These are phyloP conservation scores for Fusarium sp. DNA, from an alignment of 2,329 filamentous ascomycete species.

Conservation along the genomic window DNA sequence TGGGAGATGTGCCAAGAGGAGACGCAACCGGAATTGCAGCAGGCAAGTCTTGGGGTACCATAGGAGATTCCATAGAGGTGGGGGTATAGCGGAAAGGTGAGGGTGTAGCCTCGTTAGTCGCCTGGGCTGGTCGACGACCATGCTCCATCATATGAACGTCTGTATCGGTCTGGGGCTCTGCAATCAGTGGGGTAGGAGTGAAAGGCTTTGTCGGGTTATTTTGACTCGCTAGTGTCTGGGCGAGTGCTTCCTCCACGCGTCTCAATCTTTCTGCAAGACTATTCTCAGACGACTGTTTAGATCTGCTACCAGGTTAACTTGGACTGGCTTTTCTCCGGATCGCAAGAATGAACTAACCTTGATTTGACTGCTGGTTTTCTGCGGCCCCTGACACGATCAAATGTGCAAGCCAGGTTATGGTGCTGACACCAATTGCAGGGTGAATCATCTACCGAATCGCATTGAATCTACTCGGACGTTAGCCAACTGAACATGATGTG, in stretches of 20 bases:
- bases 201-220: neutral
- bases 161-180: neutral
- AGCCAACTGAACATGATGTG: slow-evolving; percentile 4
- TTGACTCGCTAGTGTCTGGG: slow-evolving; percentile 28
- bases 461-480: slow-evolving; percentile 35
- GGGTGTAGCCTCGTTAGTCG: neutral
- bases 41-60: neutral
- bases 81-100: slow-evolving; percentile 5
- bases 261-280: slow-evolving; percentile 37
- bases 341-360: slow-evolving; percentile 21
- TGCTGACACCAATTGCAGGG: slow-evolving; percentile 44
- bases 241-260: slow-evolving; percentile 38
- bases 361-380: slow-evolving; percentile 26
- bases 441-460: slow-evolving; percentile 20
- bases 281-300: slow-evolving; percentile 27
- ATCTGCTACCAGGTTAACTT: slow-evolving; percentile 5
- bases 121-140: neutral
- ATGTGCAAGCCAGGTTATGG: slow-evolving; percentile 40
- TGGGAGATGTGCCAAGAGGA: slow-evolving; percentile 11
- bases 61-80: slow-evolving; percentile 11
- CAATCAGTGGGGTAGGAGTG: slow-evolving; percentile 4
- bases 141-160: neutral
- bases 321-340: neutral
- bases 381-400: slow-evolving; percentile 41
- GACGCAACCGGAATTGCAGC: neutral